Evolutionary conservation across 495 filamentous ascomycete genomes (phyloP).

Genomic region (Penicillium robsamsonii): DNA sequence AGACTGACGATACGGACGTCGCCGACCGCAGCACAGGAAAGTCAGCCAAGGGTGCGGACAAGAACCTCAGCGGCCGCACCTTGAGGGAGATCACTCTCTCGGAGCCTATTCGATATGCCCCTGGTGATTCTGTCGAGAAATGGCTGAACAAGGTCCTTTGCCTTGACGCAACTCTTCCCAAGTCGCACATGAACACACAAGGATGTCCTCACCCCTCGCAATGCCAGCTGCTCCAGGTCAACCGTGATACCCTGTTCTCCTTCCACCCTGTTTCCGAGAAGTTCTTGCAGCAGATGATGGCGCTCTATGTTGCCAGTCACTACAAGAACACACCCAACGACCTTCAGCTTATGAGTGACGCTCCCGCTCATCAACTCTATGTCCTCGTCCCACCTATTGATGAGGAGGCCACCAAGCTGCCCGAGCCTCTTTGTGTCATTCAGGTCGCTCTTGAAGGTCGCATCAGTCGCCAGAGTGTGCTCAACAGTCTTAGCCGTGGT

Average conservation of each 20-base stretch:
- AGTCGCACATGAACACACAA: slow-evolving; percentile 67
- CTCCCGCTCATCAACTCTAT: slow-evolving; percentile 94
- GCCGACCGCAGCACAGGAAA: slow-evolving; percentile 71
- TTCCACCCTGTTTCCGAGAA: slow-evolving; percentile 97
- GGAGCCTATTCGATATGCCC: slow-evolving; percentile 92
- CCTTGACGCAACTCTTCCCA: slow-evolving; percentile 83
- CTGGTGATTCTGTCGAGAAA: slow-evolving; percentile 87
- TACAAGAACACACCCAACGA: slow-evolving; percentile 99
- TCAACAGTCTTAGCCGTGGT: slow-evolving; percentile 84
- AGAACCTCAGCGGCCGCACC: slow-evolving; percentile 68
- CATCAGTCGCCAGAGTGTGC: slow-evolving; percentile 88
- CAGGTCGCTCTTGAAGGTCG: slow-evolving; percentile 93
- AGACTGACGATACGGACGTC: slow-evolving; percentile 59
- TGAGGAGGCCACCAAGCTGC: slow-evolving; percentile 72
- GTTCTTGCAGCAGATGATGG: slow-evolving; percentile 97
- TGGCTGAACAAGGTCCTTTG: slow-evolving; percentile 96
- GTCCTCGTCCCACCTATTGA: slow-evolving; percentile 87
- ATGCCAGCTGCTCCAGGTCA: slow-evolving; percentile 89
- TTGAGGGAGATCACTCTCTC: slow-evolving; percentile 87
- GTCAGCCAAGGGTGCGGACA: slow-evolving; percentile 59
- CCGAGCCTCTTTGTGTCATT: slow-evolving; percentile 91
- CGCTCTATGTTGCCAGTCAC: slow-evolving; percentile 94
- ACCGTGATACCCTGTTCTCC: slow-evolving; percentile 95
- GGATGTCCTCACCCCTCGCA: slow-evolving; percentile 87
- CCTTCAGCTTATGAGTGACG: slow-evolving; percentile 95